Base-by-base conservation (phyloP, 73 alveolate genomes). In the Paramecium bursaria region DNA sequence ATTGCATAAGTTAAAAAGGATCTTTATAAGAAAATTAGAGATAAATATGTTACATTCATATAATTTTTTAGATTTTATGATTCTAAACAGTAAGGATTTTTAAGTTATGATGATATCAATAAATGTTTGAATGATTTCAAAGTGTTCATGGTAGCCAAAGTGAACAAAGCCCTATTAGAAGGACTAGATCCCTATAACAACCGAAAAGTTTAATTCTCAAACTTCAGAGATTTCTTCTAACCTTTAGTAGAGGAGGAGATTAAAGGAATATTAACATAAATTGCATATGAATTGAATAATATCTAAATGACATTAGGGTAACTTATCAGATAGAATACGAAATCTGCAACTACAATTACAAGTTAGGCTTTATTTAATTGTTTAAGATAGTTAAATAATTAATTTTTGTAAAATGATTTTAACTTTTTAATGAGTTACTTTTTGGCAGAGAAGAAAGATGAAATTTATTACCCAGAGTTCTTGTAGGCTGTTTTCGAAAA, bases 71-170 rank as follows among this genome's bases (percentile, higher is more conserved):
- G 60, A 39, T 19, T 4, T 14, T 33, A 35, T 14, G 54, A 31
- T 67, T 31, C 15, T 7, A 42, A 42, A 67, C 22, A 42, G 21
- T 21, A 31, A 14, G 82, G 82, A 15, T 67, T 39, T 67, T 21
- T 67, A 1, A 29, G 60, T 10, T 42, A 67, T 67, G 82, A 67
- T 9, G 82, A 67, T 67, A 35, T 67, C n/a, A 30, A 67, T 25
- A 67, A 19, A 19, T 67, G 19, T 67, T 67, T 67, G 5, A 67
- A 67, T 35, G 82, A 67, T 4, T 25, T 31, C 9, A 67, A 67
- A 42, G 15, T 25, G 6, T 22, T 39, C 17, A 53, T 57, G 0
- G 19, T 23, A 0, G 50, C 53, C 14, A 35, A 31, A 7, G 35
- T 67, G 1, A 21, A 39, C 2, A 67, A 67, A 42, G 15, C 33